Base-by-base conservation (phyloP, 2,329 filamentous ascomycete genomes). In the Aquanectria penicillioides region DNA sequence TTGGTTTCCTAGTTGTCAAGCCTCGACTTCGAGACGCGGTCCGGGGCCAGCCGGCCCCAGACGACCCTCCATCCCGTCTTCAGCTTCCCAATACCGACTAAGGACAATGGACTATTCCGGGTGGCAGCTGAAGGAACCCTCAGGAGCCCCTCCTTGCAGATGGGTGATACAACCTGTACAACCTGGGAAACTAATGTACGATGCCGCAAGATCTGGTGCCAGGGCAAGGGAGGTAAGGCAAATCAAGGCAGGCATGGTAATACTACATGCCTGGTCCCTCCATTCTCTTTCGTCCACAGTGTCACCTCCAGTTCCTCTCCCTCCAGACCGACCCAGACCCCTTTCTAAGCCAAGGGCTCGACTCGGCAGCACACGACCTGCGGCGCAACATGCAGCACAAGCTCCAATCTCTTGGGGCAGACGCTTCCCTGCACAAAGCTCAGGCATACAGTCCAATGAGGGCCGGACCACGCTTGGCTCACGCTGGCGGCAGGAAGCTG, bases 201-300 rank as follows among this genome's bases (percentile, higher is more conserved):
- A 68, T 70, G 62, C 68, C 66, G 63, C 62, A 51, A 67, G 68
- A 70, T 70, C 68, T 70, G 48, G 68, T 67, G 41, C 66, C 55
- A 61, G 63, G 63, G 59, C 61, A 43, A 28, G 64, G 58, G 59
- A 65, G 59, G 64, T 59, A 62, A 55, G 54, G 53, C 63, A 62
- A 63, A 61, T 47, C 52, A 55, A 46, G 33, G 49, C 37, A 59
- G 51, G 55, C 40, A 51, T 52, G 46, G 50, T 54, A 25, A 60
- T 59, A 59, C 62, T 61, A 52, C 63, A 53, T 57, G 33, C 25
- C 43, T 47, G 25, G 54, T 57, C 54, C 23, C 33, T 37, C 49
- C 49, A 22, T 43, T n/a, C 26, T 43, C 49, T 52, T 29, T 44
- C 31, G 31, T 17, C 43, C 22, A 23, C 34, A 31, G 25, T 48